phyloP scores from a whole-genome alignment of 805 yeast genomes.

The Suhomyces xylopsoci region DNA sequence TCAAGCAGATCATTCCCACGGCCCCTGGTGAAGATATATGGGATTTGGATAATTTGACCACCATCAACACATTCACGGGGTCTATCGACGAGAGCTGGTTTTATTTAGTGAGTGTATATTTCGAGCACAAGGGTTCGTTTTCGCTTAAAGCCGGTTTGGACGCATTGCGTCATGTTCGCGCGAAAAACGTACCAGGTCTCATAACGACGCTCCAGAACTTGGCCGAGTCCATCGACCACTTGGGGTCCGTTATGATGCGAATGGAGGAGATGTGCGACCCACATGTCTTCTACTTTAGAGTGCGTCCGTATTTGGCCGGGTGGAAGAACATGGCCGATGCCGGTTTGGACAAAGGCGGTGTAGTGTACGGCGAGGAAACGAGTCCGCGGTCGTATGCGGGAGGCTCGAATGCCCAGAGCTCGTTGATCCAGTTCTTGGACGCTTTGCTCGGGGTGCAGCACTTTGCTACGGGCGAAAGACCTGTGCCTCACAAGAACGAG shows the following conservation, averaged over 20 bases:
- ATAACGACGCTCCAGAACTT: slow-evolving; percentile 52
- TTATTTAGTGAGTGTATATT: slow-evolving; percentile 80
- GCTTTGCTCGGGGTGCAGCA: slow-evolving; percentile 74
- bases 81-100: slow-evolving; percentile 93
- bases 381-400: slow-evolving; percentile 65
- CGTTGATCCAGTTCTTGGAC: slow-evolving; percentile 84
- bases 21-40: slow-evolving; percentile 32
- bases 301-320: slow-evolving; percentile 89
- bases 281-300: slow-evolving; percentile 78
- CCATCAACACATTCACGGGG: slow-evolving; percentile 85
- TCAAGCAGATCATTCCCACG: slow-evolving; percentile 54
- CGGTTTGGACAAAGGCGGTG: slow-evolving; percentile 70
- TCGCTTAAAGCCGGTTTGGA: slow-evolving; percentile 65
- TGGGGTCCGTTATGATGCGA: slow-evolving; percentile 69
- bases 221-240: slow-evolving; percentile 70
- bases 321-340: slow-evolving; percentile 90
- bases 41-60: slow-evolving; percentile 68
- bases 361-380: slow-evolving; percentile 66
- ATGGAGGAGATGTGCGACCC: slow-evolving; percentile 97
- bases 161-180: slow-evolving; percentile 57
- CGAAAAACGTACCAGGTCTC: slow-evolving; percentile 41
- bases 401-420: slow-evolving; percentile 92
- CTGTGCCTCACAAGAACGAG: slow-evolving; percentile 15
- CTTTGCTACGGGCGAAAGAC: slow-evolving; percentile 67
- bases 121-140: slow-evolving; percentile 78